phyloP scores from a whole-genome alignment of 1,284 basidiomycete species.

The Trichosporon faecale region DNA sequence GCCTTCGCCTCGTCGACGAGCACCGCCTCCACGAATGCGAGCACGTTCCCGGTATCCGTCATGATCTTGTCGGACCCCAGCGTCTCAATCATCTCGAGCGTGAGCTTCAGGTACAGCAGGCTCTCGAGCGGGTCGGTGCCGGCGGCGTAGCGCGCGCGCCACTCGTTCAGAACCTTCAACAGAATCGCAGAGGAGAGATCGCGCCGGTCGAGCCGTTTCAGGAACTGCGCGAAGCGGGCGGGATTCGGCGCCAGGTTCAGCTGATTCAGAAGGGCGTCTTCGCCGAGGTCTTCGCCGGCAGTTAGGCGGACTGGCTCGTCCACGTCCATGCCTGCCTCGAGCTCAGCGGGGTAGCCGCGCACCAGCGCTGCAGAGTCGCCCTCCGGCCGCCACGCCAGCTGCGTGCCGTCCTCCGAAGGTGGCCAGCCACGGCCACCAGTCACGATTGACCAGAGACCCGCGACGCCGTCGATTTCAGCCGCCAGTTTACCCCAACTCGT shows the following conservation, averaged over 20 bases:
- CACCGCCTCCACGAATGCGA: conserved; percentile 74
- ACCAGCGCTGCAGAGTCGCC: conserved; percentile 20
- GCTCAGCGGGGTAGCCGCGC: conserved; percentile 23
- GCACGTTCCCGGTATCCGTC: conserved; percentile 63
- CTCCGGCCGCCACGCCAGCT: conserved; percentile 31
- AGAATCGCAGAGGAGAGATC: conserved; percentile 72
- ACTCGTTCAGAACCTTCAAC: conserved; percentile 66
- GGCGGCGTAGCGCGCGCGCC: conserved; percentile 55
- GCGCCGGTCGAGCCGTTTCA: conserved; percentile 63
- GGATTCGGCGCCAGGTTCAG: conserved; percentile 72
- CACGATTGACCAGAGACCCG: conserved; percentile 63
- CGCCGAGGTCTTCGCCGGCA: conserved; percentile 35
- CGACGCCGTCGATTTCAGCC: conserved; percentile 57
- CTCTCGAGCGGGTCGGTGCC: conserved; percentile 47
- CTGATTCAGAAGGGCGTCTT: conserved; percentile 58
- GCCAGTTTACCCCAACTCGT: conserved; percentile 70
- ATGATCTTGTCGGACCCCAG: conserved; percentile 69
- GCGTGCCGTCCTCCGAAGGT: conserved; percentile 15
- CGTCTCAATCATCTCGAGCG: conserved; percentile 71
- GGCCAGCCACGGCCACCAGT: conserved; percentile 56
- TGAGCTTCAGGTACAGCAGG: conserved; percentile 69
- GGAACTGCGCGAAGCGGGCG: conserved; percentile 60
- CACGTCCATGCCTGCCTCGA: not conserved
- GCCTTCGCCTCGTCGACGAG: conserved; percentile 43
- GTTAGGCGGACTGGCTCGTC: conserved; percentile 22